Evolutionary conservation across 2,329 filamentous ascomycete genomes (phyloP).

Genomic region (Zopfia rhizophila): DNA sequence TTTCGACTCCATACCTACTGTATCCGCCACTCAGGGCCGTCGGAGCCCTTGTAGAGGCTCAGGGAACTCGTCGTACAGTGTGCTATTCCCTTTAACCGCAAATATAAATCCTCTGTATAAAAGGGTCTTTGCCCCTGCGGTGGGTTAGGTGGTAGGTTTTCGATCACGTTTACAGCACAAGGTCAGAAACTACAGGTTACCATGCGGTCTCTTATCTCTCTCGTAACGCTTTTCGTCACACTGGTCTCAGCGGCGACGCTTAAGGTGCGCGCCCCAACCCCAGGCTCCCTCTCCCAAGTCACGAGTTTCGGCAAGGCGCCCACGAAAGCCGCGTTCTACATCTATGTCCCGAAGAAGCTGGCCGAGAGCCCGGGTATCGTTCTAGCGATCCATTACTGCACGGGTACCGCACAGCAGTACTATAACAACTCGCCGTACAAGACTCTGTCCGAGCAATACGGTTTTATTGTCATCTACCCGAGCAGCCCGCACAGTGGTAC

Average conservation of each 20-base stretch:
- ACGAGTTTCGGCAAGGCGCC: slow-evolving; percentile 58
- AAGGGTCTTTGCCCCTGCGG: slow-evolving; percentile 3
- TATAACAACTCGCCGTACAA: slow-evolving; percentile 65
- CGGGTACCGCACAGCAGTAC: slow-evolving; percentile 62
- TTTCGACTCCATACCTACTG: background rate
- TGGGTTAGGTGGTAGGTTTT: slow-evolving; percentile 5
- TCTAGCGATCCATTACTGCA: slow-evolving; percentile 68
- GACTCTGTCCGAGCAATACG: slow-evolving; percentile 63
- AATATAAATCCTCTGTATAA: background rate
- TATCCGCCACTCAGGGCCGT: background rate
- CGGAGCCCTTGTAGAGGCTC: no score
- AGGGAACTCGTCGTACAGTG: no score
- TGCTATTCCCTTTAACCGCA: slow-evolving; percentile 19
- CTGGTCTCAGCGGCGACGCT: slow-evolving; percentile 34
- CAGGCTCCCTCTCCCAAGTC: slow-evolving; percentile 50
- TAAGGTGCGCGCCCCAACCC: slow-evolving; percentile 37
- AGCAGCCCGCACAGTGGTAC: slow-evolving; percentile 61
- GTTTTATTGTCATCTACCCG: slow-evolving; percentile 71
- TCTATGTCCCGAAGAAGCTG: slow-evolving; percentile 60
- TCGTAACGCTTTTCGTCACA: slow-evolving; percentile 32
- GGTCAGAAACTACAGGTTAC: background rate
- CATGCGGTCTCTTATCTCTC: slow-evolving; percentile 37
- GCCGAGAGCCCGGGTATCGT: slow-evolving; percentile 61
- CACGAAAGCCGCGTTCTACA: slow-evolving; percentile 63
- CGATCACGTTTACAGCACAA: slow-evolving; percentile 4